Evolutionary conservation across 2,329 filamentous ascomycete species (phyloP).

Genomic region (Cercospora zeae-maydis): DNA sequence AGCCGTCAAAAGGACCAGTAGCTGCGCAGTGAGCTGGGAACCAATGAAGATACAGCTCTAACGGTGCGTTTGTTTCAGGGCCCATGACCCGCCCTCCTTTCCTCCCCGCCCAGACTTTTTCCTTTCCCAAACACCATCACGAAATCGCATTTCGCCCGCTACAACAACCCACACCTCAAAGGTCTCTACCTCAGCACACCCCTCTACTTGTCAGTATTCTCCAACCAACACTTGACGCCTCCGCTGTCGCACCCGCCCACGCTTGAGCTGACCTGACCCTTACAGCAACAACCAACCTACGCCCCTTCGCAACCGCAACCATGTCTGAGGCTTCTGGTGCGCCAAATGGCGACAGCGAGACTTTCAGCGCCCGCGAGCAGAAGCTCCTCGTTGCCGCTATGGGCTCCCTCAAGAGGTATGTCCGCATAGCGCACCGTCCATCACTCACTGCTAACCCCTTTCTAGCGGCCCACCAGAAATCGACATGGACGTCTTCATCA

Average conservation of each 20-base stretch:
- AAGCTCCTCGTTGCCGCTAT: slow-evolving; percentile 33
- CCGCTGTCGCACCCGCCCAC: not conserved
- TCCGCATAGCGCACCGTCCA: not conserved
- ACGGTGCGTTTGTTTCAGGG: not conserved
- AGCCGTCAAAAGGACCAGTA: not conserved
- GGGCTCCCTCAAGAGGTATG: slow-evolving; percentile 30
- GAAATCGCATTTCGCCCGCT: not conserved
- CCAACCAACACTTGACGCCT: not conserved
- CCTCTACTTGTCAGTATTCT: not conserved
- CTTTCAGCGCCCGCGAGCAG: slow-evolving; percentile 33
- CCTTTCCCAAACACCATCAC: slow-evolving; percentile 9
- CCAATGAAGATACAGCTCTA: not conserved
- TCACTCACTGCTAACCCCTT: not conserved
- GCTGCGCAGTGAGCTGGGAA: not conserved
- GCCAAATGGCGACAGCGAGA: not conserved
- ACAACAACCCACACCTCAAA: not conserved
- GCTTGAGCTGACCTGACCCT: not conserved
- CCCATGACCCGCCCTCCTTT: not conserved
- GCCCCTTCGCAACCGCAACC: not conserved
- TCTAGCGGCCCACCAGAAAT: slow-evolving; percentile 32
- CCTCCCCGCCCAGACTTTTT: slow-evolving; percentile 4
- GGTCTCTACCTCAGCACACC: not conserved
- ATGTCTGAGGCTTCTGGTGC: slow-evolving; percentile 18
- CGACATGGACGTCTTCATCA: slow-evolving; percentile 33
- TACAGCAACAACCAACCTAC: slow-evolving; percentile 1